Base-by-base conservation (phyloP, 305 asterid species). In the Fraxinus nigra region DNA sequence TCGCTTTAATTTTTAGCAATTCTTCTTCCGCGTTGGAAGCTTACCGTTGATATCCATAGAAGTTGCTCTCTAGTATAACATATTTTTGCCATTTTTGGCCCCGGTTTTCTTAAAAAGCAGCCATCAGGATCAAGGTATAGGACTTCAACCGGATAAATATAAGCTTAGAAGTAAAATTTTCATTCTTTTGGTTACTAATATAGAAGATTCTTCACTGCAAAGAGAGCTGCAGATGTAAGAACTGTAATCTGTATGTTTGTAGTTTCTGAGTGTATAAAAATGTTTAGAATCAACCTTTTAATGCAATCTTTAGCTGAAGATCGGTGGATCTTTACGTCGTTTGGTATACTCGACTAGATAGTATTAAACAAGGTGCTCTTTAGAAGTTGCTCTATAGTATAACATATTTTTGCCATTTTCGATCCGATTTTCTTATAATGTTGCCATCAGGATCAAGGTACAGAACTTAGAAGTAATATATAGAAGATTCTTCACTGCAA, bases 181-280 rank as follows among this genome's bases (percentile, higher is more conserved):
- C 79, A 69, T 75, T 78, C 56, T 81, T 48, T 59, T 69, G 30
- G 72, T 79, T 80, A 76, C 78, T 80, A 79, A 28, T 82, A 82
- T 75, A 72, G 81, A 82, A 82, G 77, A 76, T 67, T 83, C 77
- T 77, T 78, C 65, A 34, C 24, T 43, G 46, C 86, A 77, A 65
- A 76, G 69, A 79, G 87, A 81, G 82, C 72, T 83, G 79, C 87
- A 82, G 85, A 74, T 69, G 81, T 82, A 72, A 78, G 73, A 75
- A 85, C 84, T 85, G 81, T 80, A 74, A 80, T 82, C 43, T 86
- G 87, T 80, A 82, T 83, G 90, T 80, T 61, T 81, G 82, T 69
- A 30, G 75, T 65, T 65, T 65, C 73, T 26, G 73, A 26, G 34
- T 65, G 35, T 65, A 4, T 56, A 56, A 56, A 56, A 56, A 56